A percentile compares a stretch with the other conserved stretches of the same genome.
Evolutionary conservation across 495 filamentous ascomycete genomes (phyloP).

Genomic region (Schizothecium vesticola): DNA sequence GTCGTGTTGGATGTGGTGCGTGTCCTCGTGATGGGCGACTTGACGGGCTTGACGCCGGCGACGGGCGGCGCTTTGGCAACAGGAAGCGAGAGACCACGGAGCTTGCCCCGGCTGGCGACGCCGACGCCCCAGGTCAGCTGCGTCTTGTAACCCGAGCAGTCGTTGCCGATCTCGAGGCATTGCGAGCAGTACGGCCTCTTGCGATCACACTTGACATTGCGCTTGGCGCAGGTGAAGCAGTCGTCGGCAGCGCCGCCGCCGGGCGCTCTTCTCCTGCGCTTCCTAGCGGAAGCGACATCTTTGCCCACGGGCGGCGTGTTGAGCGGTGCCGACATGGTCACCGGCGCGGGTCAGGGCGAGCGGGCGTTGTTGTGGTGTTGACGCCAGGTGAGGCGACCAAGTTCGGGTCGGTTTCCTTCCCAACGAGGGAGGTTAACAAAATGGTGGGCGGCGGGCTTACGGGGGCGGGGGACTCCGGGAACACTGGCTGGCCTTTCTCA

Average conservation of each 20-base stretch:
- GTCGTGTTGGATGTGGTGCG: conserved; percentile 35
- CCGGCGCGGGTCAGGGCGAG: background rate
- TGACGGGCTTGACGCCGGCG: conserved; percentile 43
- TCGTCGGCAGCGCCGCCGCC: conserved; percentile 89
- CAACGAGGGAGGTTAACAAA: background rate
- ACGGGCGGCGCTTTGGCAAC: conserved; percentile 67
- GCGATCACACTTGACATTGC: conserved; percentile 80
- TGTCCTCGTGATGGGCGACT: conserved; percentile 26
- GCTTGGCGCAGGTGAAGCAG: conserved; percentile 88
- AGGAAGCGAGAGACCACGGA: conserved; percentile 81
- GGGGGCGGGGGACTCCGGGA: conserved; percentile 29
- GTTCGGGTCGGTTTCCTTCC: background rate
- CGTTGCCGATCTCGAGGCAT: conserved; percentile 84
- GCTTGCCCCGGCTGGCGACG: conserved; percentile 92
- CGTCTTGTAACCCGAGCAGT: conserved; percentile 96
- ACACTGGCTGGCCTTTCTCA: conserved; percentile 29
- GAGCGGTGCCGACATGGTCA: conserved; percentile 43
- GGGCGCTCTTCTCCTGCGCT: conserved; percentile 81
- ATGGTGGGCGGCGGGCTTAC: background rate
- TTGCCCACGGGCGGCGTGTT: conserved; percentile 36
- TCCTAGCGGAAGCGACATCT: conserved; percentile 52
- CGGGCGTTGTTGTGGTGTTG: conserved; percentile 3
- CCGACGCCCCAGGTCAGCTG: conserved; percentile 97
- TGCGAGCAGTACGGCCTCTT: conserved; percentile 92
- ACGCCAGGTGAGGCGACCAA: background rate